A percentile compares a stretch with the other conserved stretches of the same genome.
These are phyloP conservation scores for Colletotrichum cordylinicola DNA, from an alignment of 2,329 filamentous ascomycete species.

Conservation along the genomic window DNA sequence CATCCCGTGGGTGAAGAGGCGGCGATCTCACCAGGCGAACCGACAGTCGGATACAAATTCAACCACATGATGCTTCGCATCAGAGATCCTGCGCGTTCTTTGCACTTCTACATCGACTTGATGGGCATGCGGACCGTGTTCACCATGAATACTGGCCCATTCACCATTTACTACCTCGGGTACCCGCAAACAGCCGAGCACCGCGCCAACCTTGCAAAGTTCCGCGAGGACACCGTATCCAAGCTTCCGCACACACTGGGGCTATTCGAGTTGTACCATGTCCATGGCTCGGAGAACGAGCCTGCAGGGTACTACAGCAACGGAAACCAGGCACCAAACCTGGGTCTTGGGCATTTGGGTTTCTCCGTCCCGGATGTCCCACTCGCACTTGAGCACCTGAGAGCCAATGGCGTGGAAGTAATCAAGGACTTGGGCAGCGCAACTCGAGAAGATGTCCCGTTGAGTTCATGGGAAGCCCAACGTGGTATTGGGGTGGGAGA, in stretches of 20 bases:
- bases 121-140: not conserved
- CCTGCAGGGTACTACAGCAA: not conserved
- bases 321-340: not conserved
- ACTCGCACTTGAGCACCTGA: not conserved
- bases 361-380: not conserved
- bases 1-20: not conserved
- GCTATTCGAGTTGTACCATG: fast-evolving
- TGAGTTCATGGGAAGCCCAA: not conserved
- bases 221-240: not conserved
- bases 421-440: not conserved
- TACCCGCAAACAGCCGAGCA: not conserved
- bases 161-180: fast-evolving
- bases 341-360: not conserved
- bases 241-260: not conserved
- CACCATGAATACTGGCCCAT: not conserved
- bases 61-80: not conserved
- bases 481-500: not conserved
- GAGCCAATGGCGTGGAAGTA: not conserved
- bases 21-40: not conserved
- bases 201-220: not conserved
- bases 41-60: not conserved
- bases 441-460: not conserved
- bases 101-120: not conserved
- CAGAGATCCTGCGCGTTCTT: not conserved
- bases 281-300: not conserved